Base-by-base conservation (phyloP, 1,139 yeast species). In the Pneumocystis carinii region DNA sequence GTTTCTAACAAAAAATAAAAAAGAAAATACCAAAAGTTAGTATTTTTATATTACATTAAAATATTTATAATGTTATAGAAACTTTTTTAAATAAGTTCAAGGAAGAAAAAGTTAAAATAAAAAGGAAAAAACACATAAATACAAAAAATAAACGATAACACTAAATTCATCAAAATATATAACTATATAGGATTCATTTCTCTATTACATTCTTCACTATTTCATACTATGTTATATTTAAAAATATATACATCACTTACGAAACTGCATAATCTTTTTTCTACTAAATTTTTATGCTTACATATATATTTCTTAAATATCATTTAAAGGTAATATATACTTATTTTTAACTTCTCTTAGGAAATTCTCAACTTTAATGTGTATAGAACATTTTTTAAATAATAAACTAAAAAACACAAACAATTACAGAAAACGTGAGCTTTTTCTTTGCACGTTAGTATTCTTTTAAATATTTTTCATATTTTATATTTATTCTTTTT, bases 1-100 rank as follows among this genome's bases (percentile, higher is more conserved):
- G 99, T 92, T 92, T 75, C 94, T 88, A 73, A 76, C 82, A 57
- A 90, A 86, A 67, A 77, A 79, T 67, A 94, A 87, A 56, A 86
- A 86, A 77, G 83, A 81, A 69, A 66, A 6, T 19, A 12, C 12
- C 24, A 39, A 57, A 37, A 10, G 37, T 57, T 24, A 19, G 27
- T 19, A 19, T 37, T 57, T 39, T 57, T 27, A 29, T 39, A 19
- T 57, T 19, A 19, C 2, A 10, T 57, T 19, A 24, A 27, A 37
- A 37, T 8, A 14, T 57, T 24, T 39, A 37, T 57, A 57, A 39
- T 24, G 24, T 12, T 37, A 19, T 17, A 57, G 37, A n/a, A 19
- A 29, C 27, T 19, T 37, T 17, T 8, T 19, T 14, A 2, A 14
- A 19, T 19, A 57, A 29, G 3, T 5, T 17, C 19, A 8, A 10